These are phyloP conservation scores for Fusarium sp. DNA, from an alignment of 2,329 filamentous ascomycete genomes.

Conservation along the genomic window DNA sequence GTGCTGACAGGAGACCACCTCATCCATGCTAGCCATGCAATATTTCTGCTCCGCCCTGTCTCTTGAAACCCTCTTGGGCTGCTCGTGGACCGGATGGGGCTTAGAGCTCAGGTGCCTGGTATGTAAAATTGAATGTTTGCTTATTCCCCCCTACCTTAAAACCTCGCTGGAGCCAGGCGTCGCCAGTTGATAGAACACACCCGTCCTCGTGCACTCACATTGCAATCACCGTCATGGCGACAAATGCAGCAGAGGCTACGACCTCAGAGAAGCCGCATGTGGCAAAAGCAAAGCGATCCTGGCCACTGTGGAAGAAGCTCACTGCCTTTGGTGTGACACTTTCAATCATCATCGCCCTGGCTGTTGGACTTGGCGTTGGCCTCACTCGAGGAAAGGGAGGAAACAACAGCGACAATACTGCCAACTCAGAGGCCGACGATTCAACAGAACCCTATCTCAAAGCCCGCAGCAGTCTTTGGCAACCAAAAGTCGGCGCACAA, in stretches of 20 bases:
- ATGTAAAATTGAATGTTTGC: conserved; percentile 8
- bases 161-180: not conserved
- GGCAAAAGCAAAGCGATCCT: conserved; percentile 22
- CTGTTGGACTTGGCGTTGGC: conserved; percentile 66
- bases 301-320: conserved; percentile 47
- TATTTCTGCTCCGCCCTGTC: conserved; percentile 21
- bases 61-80: conserved; percentile 6
- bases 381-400: conserved; percentile 50
- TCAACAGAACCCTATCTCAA: conserved; percentile 25
- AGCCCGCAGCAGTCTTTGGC: conserved; percentile 54
- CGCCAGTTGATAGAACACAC: not conserved
- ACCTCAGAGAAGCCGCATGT: conserved; percentile 7
- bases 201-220: not conserved
- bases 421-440: conserved; percentile 32
- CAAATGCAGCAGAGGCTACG: conserved; percentile 1
- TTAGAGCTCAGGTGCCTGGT: conserved; percentile 19
- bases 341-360: conserved; percentile 53
- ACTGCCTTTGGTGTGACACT: conserved; percentile 38
- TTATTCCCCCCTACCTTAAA: not conserved
- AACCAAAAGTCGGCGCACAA: conserved; percentile 59
- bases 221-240: conserved; percentile 1
- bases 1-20: conserved; percentile 21
- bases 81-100: conserved; percentile 21
- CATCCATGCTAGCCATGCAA: conserved; percentile 25
- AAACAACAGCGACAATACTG: conserved; percentile 26